phyloP scores from a whole-genome alignment of 2,329 filamentous ascomycete species.

The Calonectria naviculata region DNA sequence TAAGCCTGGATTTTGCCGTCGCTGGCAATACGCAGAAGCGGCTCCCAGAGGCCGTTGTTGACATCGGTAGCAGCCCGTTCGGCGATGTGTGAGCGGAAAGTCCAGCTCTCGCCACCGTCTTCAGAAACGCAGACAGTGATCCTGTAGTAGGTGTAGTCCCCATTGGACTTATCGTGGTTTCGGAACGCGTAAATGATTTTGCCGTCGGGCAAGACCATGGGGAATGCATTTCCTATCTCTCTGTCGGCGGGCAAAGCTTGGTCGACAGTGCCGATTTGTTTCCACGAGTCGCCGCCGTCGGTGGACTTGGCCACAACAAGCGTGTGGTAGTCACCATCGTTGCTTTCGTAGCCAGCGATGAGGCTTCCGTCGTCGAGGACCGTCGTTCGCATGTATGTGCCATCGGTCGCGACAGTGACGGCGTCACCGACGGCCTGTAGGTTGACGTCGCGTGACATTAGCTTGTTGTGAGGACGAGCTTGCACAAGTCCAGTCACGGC shows the following conservation, averaged over 20 bases:
- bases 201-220: background rate
- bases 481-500: background rate
- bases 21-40: background rate
- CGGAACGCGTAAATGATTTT: background rate
- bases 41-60: background rate
- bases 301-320: background rate
- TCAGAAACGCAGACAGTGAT: background rate
- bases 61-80: background rate
- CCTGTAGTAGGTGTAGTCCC: background rate
- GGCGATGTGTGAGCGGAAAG: background rate
- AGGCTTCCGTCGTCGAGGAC: background rate
- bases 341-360: background rate
- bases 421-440: background rate
- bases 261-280: background rate
- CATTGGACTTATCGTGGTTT: background rate
- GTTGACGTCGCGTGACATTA: background rate
- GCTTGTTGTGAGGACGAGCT: background rate
- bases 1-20: background rate
- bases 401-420: background rate
- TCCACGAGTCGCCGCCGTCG: background rate
- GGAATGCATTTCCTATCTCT: background rate
- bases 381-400: background rate
- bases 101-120: background rate
- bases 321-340: background rate
- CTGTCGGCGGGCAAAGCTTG: background rate